Conservation (phyloP, 2,329 filamentous ascomycete genomes). For the Clarireedia paspali region DNA sequence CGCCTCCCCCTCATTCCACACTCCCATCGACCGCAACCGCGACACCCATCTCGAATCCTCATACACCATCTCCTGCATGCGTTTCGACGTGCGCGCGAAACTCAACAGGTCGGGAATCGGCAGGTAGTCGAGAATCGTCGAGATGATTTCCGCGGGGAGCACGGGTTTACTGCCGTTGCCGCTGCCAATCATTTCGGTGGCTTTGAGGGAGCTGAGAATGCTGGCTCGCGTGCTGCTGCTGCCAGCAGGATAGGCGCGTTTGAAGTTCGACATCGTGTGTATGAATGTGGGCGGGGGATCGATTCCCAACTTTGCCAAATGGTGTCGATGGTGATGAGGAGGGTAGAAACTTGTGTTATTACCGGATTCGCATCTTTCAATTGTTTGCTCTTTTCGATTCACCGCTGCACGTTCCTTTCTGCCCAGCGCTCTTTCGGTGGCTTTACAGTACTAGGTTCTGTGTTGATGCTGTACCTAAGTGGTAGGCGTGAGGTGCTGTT, state of each 20-base stretch:
- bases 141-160: constrained; percentile 84
- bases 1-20: constrained; percentile 87
- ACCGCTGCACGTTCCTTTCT: neutral
- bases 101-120: constrained; percentile 77
- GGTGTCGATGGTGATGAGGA: neutral
- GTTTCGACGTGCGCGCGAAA: constrained; percentile 75
- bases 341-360: neutral
- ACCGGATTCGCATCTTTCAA: neutral
- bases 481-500: too few species aligned
- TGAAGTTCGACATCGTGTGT: constrained; percentile 38
- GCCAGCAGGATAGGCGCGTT: constrained; percentile 25
- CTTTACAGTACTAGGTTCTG: too few species aligned
- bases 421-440: too few species aligned
- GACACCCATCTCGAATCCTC: constrained; percentile 95
- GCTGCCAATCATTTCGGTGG: constrained; percentile 61
- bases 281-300: too few species aligned
- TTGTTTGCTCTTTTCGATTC: neutral
- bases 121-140: constrained; percentile 81
- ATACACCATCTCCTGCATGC: constrained; percentile 96
- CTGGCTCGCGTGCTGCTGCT: constrained; percentile 33
- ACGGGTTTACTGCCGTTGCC: constrained; percentile 60
- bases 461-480: too few species aligned
- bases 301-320: too few species aligned
- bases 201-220: constrained; percentile 70
- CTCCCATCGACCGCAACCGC: constrained; percentile 75